phyloP scores from a whole-genome alignment of 176 grass and related monocot species.

The Musa schizocarpa region DNA sequence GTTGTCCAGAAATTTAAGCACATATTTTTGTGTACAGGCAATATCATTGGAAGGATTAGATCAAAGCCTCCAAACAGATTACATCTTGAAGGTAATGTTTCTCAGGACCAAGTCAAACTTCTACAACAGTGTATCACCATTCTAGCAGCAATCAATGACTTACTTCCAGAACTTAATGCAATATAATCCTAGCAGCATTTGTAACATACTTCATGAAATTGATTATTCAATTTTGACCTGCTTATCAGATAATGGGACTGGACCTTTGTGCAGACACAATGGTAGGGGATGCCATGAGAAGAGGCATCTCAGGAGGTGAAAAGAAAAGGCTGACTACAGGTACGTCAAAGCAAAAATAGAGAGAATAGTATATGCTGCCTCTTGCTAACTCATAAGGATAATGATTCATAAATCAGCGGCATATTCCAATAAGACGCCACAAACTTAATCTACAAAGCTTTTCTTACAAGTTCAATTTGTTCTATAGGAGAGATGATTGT shows the following conservation, averaged over 20 bases:
- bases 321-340: slow-evolving; percentile 83
- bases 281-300: slow-evolving; percentile 76
- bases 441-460: background rate
- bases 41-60: slow-evolving; percentile 57
- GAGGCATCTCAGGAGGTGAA: slow-evolving; percentile 80
- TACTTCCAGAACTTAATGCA: background rate
- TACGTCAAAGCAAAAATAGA: slow-evolving; percentile 5
- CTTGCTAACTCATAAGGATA: background rate
- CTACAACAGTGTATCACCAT: too few species aligned
- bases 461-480: background rate
- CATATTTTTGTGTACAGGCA: slow-evolving; percentile 29
- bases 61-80: slow-evolving; percentile 71
- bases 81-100: slow-evolving; percentile 65
- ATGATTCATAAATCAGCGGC: background rate
- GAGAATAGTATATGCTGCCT: background rate
- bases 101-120: background rate
- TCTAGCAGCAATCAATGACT: background rate
- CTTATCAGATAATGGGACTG: slow-evolving; percentile 66
- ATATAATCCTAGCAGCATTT: too few species aligned
- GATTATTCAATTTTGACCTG: background rate
- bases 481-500: slow-evolving; percentile 68
- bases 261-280: slow-evolving; percentile 59
- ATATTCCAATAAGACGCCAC: background rate
- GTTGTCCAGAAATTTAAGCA: background rate
- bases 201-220: background rate